phyloP scores from a whole-genome alignment of 805 yeast genomes.

The Candida andamanensis region DNA sequence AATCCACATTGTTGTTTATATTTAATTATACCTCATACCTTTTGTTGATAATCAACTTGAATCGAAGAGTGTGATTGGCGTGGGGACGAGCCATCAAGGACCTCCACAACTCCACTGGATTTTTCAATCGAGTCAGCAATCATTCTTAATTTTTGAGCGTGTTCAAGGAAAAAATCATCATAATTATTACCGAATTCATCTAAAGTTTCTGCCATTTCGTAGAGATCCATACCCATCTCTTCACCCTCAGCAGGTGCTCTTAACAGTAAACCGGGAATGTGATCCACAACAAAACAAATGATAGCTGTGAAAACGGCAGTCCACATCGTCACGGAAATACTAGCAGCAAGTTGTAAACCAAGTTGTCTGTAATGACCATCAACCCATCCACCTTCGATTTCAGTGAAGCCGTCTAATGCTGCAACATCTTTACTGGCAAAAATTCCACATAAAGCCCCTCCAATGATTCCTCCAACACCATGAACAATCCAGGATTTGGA shows the following conservation, averaged over 20 bases:
- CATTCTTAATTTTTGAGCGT: slow-evolving; percentile 16
- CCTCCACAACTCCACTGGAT: slow-evolving; percentile 11
- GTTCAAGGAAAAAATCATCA: slow-evolving; percentile 19
- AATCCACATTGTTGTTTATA: too few species aligned
- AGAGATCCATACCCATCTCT: slow-evolving; percentile 47
- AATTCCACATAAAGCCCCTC: slow-evolving; percentile 40
- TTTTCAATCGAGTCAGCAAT: slow-evolving; percentile 15
- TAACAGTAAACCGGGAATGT: slow-evolving; percentile 46
- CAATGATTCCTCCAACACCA: slow-evolving; percentile 44
- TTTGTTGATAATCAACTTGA: slow-evolving; percentile 6
- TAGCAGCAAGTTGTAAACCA: slow-evolving; percentile 43
- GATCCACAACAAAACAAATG: slow-evolving; percentile 43
- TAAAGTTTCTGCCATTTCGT: slow-evolving; percentile 46
- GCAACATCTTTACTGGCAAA: slow-evolving; percentile 43
- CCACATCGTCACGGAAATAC: slow-evolving; percentile 42
- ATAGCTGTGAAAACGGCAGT: slow-evolving; percentile 37
- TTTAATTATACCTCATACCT: too few species aligned
- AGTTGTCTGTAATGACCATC: slow-evolving; percentile 41
- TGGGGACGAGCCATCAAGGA: slow-evolving; percentile 14
- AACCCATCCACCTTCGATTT: slow-evolving; percentile 44
- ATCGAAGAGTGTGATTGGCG: slow-evolving; percentile 11
- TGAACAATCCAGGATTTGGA: slow-evolving; percentile 42
- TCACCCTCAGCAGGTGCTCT: slow-evolving; percentile 44
- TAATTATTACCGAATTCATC: slow-evolving; percentile 35
- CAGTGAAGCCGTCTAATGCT: slow-evolving; percentile 40